phyloP scores from a whole-genome alignment of 169 alveolate genomes.

The Plasmodium vivax region DNA sequence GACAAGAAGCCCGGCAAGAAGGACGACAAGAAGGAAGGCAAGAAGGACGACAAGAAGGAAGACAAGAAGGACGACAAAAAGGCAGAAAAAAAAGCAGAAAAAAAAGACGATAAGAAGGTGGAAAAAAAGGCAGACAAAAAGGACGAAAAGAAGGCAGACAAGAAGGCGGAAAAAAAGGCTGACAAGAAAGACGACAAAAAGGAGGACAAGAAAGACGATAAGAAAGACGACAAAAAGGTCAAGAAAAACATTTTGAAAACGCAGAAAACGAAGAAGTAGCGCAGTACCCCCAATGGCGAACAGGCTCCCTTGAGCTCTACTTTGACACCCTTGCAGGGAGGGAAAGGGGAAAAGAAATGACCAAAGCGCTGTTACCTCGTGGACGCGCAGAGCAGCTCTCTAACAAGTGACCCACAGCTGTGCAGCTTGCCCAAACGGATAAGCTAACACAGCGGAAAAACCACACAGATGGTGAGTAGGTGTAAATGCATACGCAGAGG shows the following conservation, averaged over 20 bases:
- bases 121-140: background rate
- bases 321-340: background rate
- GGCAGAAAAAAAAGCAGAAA: slow-evolving; percentile 11
- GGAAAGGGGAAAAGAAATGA: background rate
- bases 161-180: slow-evolving; percentile 13
- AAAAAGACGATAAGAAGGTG: slow-evolving; percentile 10
- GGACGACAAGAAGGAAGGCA: slow-evolving; percentile 1
- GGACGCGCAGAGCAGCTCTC: background rate
- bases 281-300: background rate
- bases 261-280: slow-evolving; percentile 24
- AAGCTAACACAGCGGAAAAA: background rate
- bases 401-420: background rate
- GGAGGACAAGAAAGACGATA: background rate
- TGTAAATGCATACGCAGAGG: background rate
- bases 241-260: background rate
- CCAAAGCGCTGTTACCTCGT: background rate
- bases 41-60: background rate
- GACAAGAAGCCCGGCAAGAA: background rate
- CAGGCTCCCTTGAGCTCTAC: background rate
- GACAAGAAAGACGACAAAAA: slow-evolving; percentile 17
- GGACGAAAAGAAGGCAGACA: slow-evolving; percentile 11
- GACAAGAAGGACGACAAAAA: slow-evolving; percentile 30
- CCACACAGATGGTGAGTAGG: background rate
- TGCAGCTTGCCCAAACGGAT: background rate
- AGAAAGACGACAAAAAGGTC: background rate